Conservation (phyloP, 768 basidiomycete species). For the Trametes maxima region DNA sequence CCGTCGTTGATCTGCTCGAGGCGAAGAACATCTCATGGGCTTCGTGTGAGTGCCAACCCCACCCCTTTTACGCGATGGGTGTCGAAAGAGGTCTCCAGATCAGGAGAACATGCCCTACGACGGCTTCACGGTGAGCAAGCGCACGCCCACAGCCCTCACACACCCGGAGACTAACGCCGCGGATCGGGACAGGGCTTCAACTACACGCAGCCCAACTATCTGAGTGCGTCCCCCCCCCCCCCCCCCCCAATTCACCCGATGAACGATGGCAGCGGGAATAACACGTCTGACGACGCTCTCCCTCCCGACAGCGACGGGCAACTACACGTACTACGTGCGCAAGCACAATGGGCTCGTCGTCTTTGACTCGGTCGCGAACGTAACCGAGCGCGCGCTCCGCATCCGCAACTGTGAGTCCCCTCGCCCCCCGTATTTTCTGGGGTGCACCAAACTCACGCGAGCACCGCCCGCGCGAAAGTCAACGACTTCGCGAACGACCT, state of each 20-base stretch:
- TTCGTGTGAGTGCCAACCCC: constrained; percentile 33
- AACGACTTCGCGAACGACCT: constrained; percentile 63
- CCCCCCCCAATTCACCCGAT: not conserved
- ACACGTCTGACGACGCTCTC: too few relatives aligned
- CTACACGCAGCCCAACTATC: constrained; percentile 41
- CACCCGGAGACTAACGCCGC: too few relatives aligned
- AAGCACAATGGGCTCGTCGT: constrained; percentile 59
- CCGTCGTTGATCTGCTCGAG: constrained; percentile 62
- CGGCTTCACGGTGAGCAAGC: constrained; percentile 39
- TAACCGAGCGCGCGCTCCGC: constrained; percentile 42
- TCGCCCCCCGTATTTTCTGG: not conserved
- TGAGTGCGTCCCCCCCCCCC: constrained; percentile 29
- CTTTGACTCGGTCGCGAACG: constrained; percentile 51
- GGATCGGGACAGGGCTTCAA: constrained; percentile 35
- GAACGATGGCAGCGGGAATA: too few relatives aligned
- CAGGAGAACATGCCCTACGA: constrained; percentile 60
- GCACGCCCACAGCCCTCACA: too few relatives aligned
- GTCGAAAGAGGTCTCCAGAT: constrained; percentile 27
- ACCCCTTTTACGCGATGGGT: not conserved
- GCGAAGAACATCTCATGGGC: constrained; percentile 60
- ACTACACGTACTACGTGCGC: constrained; percentile 55
- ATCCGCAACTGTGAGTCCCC: constrained; percentile 48
- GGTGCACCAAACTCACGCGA: too few relatives aligned
- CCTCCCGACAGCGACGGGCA: not conserved
- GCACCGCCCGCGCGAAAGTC: too few relatives aligned